These are phyloP conservation scores for Lactarius deliciosus DNA, from an alignment of 768 basidiomycete species.

Conservation along the genomic window DNA sequence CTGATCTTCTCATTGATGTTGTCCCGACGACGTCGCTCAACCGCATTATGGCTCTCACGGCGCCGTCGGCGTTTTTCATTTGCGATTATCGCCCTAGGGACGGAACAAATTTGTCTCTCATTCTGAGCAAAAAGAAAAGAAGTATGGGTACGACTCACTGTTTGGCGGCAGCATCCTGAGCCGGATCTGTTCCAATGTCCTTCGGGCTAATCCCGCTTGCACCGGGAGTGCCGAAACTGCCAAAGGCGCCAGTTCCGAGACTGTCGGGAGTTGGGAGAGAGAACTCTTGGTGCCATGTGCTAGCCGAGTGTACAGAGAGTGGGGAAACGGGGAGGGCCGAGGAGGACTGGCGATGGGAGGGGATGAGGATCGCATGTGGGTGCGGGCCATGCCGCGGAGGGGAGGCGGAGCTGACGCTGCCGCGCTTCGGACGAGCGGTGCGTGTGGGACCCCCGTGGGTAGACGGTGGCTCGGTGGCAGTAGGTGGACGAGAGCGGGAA, in stretches of 20 bases:
- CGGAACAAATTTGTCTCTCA: background rate
- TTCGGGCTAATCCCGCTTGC: slow-evolving; percentile 38
- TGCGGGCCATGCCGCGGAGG: slow-evolving; percentile 44
- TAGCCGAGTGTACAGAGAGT: slow-evolving; percentile 31
- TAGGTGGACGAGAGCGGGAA: slow-evolving; percentile 49
- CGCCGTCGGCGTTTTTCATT: slow-evolving; percentile 80
- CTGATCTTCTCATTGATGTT: slow-evolving; percentile 96
- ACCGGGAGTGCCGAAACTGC: slow-evolving; percentile 26
- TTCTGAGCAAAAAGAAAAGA: background rate
- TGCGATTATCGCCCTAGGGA: slow-evolving; percentile 51
- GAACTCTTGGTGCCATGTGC: slow-evolving; percentile 27
- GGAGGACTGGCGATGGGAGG: slow-evolving; percentile 36
- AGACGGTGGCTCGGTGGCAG: slow-evolving; percentile 34
- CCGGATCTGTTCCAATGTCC: slow-evolving; percentile 33
- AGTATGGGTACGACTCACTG: slow-evolving; percentile 36
- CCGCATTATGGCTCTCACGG: slow-evolving; percentile 88
- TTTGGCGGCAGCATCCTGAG: slow-evolving; percentile 38
- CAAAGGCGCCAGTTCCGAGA: slow-evolving; percentile 24
- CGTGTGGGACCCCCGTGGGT: slow-evolving; percentile 46
- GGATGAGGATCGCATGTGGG: slow-evolving; percentile 73
- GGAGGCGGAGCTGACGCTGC: slow-evolving; percentile 56
- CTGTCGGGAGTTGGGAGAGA: slow-evolving; percentile 38
- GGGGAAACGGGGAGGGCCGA: slow-evolving; percentile 34
- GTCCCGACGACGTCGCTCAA: slow-evolving; percentile 82
- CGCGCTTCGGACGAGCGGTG: slow-evolving; percentile 48